Conservation (phyloP, 1,139 yeast genomes). For the Pichia norvegensis region DNA sequence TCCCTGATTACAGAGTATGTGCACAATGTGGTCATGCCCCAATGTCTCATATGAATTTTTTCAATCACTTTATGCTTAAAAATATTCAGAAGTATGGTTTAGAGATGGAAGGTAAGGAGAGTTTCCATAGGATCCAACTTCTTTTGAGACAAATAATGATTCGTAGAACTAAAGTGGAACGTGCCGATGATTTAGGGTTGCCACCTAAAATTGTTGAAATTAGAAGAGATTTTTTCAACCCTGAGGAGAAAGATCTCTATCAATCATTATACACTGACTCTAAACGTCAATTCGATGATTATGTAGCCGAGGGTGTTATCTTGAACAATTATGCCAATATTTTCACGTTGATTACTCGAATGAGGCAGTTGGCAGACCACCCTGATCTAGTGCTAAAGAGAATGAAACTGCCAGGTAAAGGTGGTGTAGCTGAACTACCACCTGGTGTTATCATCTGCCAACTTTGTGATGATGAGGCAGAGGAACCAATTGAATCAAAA, state of each 20-base stretch:
- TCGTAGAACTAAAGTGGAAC: slow-evolving; percentile 86
- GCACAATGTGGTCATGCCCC: slow-evolving; percentile 84
- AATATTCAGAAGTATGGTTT: slow-evolving; percentile 82
- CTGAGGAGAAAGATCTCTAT: slow-evolving; percentile 88
- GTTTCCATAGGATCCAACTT: slow-evolving; percentile 69
- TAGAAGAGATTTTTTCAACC: slow-evolving; percentile 78
- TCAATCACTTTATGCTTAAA: slow-evolving; percentile 89
- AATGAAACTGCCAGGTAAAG: slow-evolving; percentile 18
- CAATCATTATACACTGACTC: slow-evolving; percentile 82
- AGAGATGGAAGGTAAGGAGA: slow-evolving; percentile 68
- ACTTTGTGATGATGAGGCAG: slow-evolving; percentile 95
- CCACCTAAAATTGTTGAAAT: slow-evolving; percentile 93
- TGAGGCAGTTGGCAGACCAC: slow-evolving; percentile 97
- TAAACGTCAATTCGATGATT: slow-evolving; percentile 74
- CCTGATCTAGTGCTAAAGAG: slow-evolving; percentile 88
- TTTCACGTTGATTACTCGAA: slow-evolving; percentile 88
- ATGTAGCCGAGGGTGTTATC: slow-evolving; percentile 92
- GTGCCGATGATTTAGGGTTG: slow-evolving; percentile 94
- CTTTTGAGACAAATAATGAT: slow-evolving; percentile 76
- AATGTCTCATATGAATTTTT: slow-evolving; percentile 90
- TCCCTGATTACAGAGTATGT: slow-evolving; percentile 76
- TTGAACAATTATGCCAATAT: slow-evolving; percentile 93
- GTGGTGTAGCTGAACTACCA: slow-evolving; percentile 9
- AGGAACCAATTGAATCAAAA: slow-evolving; percentile 89
- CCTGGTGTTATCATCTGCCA: slow-evolving; percentile 77